Evolutionary conservation across 495 filamentous ascomycete genomes (phyloP).

Genomic region (Neurospora sp.): DNA sequence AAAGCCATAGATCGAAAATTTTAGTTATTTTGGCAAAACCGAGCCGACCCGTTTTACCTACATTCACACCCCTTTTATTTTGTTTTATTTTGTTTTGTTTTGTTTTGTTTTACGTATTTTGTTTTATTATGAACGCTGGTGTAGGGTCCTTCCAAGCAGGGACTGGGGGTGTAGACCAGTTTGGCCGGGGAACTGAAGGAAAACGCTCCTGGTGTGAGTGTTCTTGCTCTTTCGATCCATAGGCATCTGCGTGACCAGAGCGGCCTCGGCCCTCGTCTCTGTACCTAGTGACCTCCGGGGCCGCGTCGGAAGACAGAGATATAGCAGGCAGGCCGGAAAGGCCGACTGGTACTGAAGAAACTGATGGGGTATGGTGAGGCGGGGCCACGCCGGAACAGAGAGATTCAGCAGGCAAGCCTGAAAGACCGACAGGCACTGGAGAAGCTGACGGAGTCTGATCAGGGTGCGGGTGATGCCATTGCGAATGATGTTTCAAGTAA

Average conservation of each 20-base stretch:
- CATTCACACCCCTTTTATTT: too few relatives aligned
- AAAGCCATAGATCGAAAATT: too few relatives aligned
- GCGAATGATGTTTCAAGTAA: not conserved
- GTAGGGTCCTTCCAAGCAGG: not conserved
- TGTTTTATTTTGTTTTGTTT: too few relatives aligned
- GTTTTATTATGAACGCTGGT: not conserved
- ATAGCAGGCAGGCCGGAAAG: not conserved
- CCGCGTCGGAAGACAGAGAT: not conserved
- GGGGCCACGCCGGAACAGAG: not conserved
- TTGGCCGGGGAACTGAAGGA: not conserved
- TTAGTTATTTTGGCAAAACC: too few relatives aligned
- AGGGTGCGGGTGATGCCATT: not conserved
- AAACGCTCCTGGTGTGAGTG: too few relatives aligned
- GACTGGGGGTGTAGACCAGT: not conserved
- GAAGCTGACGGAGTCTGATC: not conserved
- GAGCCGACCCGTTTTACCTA: too few relatives aligned
- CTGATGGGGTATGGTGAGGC: too few relatives aligned
- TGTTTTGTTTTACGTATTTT: too few relatives aligned
- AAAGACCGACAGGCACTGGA: not conserved
- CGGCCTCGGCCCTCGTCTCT: not conserved
- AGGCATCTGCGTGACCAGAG: not conserved
- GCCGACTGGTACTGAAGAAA: not conserved
- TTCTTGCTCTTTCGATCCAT: not conserved
- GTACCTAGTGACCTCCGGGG: not conserved
- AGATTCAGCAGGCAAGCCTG: not conserved